Conservation (phyloP, 306 rosid species). For the Alnus glutinosa region DNA sequence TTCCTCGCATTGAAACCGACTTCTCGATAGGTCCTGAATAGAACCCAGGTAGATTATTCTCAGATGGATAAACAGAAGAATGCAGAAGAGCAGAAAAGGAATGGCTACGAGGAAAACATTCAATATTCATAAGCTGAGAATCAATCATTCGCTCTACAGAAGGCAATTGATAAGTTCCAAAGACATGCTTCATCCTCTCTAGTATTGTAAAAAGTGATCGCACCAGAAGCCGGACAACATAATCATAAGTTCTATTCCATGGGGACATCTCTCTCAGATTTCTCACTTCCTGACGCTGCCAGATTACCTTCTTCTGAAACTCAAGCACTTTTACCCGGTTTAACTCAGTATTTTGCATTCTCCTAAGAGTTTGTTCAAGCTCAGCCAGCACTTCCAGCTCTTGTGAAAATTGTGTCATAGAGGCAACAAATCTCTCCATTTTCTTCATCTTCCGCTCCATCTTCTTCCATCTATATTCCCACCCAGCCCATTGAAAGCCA, state of each 20-base stretch:
- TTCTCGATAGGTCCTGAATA: constrained; percentile 37
- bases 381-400: constrained; percentile 66
- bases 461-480: constrained; percentile 77
- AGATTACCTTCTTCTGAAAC: constrained; percentile 55
- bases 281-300: constrained; percentile 67
- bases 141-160: constrained; percentile 18
- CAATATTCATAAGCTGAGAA: constrained; percentile 14
- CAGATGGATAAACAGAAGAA: constrained; percentile 41
- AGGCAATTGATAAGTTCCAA: constrained; percentile 42
- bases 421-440: constrained; percentile 68
- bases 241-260: constrained; percentile 76
- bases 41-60: constrained; percentile 36
- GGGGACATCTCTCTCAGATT: constrained; percentile 61
- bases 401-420: constrained; percentile 49
- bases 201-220: constrained; percentile 76
- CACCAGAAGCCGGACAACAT: constrained; percentile 66
- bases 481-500: constrained; percentile 54
- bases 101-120: constrained; percentile 34
- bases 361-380: constrained; percentile 54
- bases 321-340: constrained; percentile 39
- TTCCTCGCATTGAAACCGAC: constrained; percentile 29
- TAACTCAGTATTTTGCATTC: constrained; percentile 43
- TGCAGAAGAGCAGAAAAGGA: constrained; percentile 35
- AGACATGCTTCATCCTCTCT: constrained; percentile 64
- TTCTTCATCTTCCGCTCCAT: constrained; percentile 87